Conservation (phyloP, 352 stramenopile species). For the Phytophthora fragariaefolia region DNA sequence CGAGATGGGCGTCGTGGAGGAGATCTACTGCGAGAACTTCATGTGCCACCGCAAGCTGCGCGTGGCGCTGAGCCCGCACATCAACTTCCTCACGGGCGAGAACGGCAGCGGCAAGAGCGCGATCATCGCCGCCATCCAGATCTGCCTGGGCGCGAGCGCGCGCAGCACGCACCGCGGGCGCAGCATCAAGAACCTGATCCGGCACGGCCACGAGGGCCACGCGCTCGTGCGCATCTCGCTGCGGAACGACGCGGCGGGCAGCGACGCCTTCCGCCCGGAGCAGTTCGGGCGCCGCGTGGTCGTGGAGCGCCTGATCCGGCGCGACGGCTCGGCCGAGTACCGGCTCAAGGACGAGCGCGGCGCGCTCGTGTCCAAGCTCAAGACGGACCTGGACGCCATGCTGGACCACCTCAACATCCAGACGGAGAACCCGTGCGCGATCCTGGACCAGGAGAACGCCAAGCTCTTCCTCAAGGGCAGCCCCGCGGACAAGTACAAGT, state of each 20-base stretch:
- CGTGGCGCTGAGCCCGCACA: constrained; percentile 82
- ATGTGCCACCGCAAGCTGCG: constrained; percentile 97
- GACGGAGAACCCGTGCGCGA: constrained; percentile 97
- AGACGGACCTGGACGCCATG: constrained; percentile 93
- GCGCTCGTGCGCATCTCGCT: constrained; percentile 94
- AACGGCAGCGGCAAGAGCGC: constrained; percentile 97
- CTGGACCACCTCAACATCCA: constrained; percentile 95
- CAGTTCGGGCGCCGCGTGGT: constrained; percentile 94
- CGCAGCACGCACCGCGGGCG: constrained; percentile 93
- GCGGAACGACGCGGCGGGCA: constrained; percentile 88
- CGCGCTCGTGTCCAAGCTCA: constrained; percentile 79
- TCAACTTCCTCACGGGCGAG: constrained; percentile 93
- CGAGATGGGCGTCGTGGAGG: constrained; percentile 94
- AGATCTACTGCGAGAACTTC: constrained; percentile 98
- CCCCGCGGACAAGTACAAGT: constrained; percentile 95
- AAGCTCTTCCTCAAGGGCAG: constrained; percentile 98
- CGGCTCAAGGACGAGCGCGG: constrained; percentile 72
- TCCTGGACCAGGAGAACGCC: constrained; percentile 98
- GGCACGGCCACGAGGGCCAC: constrained; percentile 88
- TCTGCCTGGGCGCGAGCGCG: constrained; percentile 96
- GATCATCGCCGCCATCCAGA: constrained; percentile 97
- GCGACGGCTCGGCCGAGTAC: constrained; percentile 80
- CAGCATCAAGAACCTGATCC: constrained; percentile 96
- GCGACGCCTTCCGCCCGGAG: constrained; percentile 92
- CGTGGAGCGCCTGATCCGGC: constrained; percentile 92